Base-by-base conservation (phyloP, 2,329 filamentous ascomycete genomes). In the Alternaria sp. region DNA sequence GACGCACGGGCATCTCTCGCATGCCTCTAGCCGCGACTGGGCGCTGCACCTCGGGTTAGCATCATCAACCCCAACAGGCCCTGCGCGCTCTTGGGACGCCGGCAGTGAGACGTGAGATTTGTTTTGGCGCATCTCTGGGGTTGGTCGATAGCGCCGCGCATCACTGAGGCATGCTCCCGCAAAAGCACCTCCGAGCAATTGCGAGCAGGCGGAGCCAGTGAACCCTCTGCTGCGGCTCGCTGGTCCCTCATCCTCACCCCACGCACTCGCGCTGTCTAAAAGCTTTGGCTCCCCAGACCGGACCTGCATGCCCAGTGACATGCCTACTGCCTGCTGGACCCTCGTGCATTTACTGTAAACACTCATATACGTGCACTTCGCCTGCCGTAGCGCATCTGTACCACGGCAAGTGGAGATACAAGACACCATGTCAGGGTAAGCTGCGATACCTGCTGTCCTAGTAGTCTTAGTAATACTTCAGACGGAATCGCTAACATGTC, bases 401-500 rank as follows among this genome's bases (percentile, higher is more conserved):
- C 51, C 43, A 28, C 54, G 47, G 51, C 36, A 62, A 21, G 56
- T 55, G 59, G 46, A 61, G 26, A 61, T 47, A 54, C 23, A 55
- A 23, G 11, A 51, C 54, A 51, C 69, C 71, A 74, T 68, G 62
- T 65, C 71, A 52, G 73, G 73, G 73, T 75, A 71, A 55, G 70
- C 59, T 8, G 36, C 28, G n/a, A 23, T 30, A 47, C 46, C 57
- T 30, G 25, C 17, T 45, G 50, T 28, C 28, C 8, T 30, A 13
- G 17, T 26, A 30, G 50, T 23, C 32, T 15, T 30, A 15, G 17
- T 26, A 30, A 25, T 28, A 23, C 40, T 28, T 11, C 65, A 68
- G 54, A 69, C 66, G 30, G n/a, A 21, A 40, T 40, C n/a, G 45
- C 43, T 54, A 13, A 62, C 67, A 85, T 82, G 61, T 23, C 23